Evolutionary conservation across 176 grass and related monocot species (phyloP), one percentile per base, ranked within the genome.

Genomic region (Canna indica): DNA sequence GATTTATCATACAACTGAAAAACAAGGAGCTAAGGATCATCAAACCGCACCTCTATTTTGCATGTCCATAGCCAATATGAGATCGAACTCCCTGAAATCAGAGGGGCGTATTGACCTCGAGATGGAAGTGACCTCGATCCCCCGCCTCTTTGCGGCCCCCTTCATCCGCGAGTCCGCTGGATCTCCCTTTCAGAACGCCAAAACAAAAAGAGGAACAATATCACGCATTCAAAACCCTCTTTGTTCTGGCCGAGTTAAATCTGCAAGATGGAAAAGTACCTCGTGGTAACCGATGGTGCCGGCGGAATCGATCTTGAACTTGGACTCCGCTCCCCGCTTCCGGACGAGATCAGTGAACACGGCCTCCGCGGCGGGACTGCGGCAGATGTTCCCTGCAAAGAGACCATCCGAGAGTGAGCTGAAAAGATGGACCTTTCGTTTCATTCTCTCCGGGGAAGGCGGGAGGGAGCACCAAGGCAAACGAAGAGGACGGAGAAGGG

Each of bases 21-120:
- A 64, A 35, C 9, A 3, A n/a, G 6, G 36, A 31, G 22, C 47
- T 14, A 34, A 25, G 16, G 17, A 47, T 56, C 16, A 33, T 12
- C n/a, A 53, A 69, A 26, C 22, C 22, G 69, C 4, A 97, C 93
- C 86, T 83, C 77, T 86, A 46, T 97, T 97, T 79, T 97, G 88
- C 82, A 85, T 89, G 69, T 97, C 93, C 93, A 97, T 97, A 33
- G 88, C 88, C 70, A 97, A 84, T 65, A 97, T 91, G 74, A 97
- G 86, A 80, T 97, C 86, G 3, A 91, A 97, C 29, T 90, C 86
- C 69, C 58, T 79, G 64, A 97, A 97, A 81, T 97, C 93, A 6
- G 93, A 90, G 31, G 93, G 93, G 8, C 42, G 83, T 3, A 90
- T 81, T 22, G 93, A 88, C 65, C 93, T 84, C 25, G 93, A 97